Conservation (phyloP, 164 flowering plant species). For the Vitis amurensis region DNA sequence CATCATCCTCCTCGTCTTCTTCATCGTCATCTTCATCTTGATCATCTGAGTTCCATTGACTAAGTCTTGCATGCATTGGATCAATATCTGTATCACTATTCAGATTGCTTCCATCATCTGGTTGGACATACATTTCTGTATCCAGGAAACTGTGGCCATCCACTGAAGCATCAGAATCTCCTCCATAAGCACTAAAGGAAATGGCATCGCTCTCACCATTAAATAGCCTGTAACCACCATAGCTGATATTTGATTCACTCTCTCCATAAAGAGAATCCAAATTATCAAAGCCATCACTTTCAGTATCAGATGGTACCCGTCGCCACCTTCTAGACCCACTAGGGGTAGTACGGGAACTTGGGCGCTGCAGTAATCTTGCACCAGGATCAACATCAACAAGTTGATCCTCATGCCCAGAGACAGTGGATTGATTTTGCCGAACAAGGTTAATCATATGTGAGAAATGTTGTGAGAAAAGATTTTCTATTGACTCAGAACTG, state of each 20-base stretch:
- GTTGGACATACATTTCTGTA: slow-evolving; percentile 41
- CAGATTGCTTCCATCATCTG: slow-evolving; percentile 42
- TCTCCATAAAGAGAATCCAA: slow-evolving; percentile 71
- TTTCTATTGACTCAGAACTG: slow-evolving; percentile 69
- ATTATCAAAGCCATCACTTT: slow-evolving; percentile 63
- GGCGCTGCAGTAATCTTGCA: slow-evolving; percentile 27
- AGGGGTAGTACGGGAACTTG: slow-evolving; percentile 64
- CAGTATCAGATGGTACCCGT: slow-evolving; percentile 64
- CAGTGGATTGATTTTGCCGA: slow-evolving; percentile 46
- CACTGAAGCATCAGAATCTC: slow-evolving; percentile 72
- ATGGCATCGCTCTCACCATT: slow-evolving; percentile 62
- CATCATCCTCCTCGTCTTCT: slow-evolving; percentile 25
- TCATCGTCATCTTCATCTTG: slow-evolving; percentile 37
- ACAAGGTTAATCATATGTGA: slow-evolving; percentile 51
- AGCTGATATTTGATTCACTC: slow-evolving; percentile 68
- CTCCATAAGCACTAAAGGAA: slow-evolving; percentile 68
- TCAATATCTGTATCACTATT: slow-evolving; percentile 85
- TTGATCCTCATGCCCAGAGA: slow-evolving; percentile 36
- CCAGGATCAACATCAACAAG: slow-evolving; percentile 33
- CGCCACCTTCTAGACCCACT: slow-evolving; percentile 76
- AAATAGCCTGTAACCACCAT: slow-evolving; percentile 44
- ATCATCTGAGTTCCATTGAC: slow-evolving; percentile 68
- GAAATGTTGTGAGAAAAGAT: slow-evolving; percentile 63
- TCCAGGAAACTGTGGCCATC: slow-evolving; percentile 57
- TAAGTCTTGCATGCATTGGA: slow-evolving; percentile 84